Conservation (phyloP, 768 basidiomycete species). For the Rhodotorula paludigena region DNA sequence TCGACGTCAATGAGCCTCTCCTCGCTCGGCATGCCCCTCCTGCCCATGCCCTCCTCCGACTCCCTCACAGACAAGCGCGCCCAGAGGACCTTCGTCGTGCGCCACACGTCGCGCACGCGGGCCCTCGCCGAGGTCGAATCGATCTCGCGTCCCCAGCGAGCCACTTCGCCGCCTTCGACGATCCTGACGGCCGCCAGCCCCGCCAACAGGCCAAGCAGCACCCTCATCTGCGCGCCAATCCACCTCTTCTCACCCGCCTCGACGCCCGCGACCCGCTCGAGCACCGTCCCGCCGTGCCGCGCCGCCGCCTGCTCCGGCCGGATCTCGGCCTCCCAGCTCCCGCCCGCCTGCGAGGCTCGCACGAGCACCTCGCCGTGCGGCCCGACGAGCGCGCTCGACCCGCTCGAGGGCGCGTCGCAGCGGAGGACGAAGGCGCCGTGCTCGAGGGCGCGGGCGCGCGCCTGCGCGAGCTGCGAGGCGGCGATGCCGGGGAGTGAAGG, state of each 20-base stretch:
- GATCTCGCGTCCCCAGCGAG: background rate
- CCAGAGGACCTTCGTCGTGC: background rate
- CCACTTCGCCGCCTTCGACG: background rate
- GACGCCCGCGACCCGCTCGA: background rate
- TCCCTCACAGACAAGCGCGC: too few species aligned
- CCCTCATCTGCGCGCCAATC: background rate
- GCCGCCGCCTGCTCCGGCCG: background rate
- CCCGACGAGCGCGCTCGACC: background rate
- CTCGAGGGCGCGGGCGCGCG: constrained; percentile 15
- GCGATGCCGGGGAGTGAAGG: background rate
- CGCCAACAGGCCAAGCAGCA: background rate
- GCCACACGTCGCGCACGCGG: too few species aligned
- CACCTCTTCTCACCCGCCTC: too few species aligned
- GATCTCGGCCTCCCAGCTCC: background rate
- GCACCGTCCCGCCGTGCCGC: background rate
- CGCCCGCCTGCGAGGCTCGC: background rate
- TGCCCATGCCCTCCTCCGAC: background rate
- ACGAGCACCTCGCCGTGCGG: constrained; percentile 5
- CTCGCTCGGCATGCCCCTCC: background rate
- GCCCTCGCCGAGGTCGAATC: background rate
- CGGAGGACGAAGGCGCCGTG: constrained; percentile 14
- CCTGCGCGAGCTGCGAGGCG: constrained; percentile 6
- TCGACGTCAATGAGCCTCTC: constrained; percentile 1
- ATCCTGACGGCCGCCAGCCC: background rate
- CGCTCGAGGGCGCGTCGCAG: constrained; percentile 10